Evolutionary conservation across 1,284 basidiomycete species (phyloP), one percentile per base, ranked within the genome.

Genomic region (Naganishia sp.): DNA sequence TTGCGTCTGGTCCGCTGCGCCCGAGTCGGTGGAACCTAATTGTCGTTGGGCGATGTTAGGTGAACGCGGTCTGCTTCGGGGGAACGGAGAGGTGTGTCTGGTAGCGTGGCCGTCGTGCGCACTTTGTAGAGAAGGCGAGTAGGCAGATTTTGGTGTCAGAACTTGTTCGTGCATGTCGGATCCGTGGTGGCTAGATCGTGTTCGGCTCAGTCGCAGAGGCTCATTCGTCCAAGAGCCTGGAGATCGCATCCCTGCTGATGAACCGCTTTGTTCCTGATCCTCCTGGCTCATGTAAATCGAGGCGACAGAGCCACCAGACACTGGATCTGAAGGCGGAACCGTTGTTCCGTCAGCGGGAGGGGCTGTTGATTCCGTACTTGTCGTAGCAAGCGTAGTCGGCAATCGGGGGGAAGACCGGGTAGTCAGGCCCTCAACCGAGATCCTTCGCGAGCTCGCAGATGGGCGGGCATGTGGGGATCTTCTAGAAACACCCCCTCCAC

Each of bases 151-250:
- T n/a, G 57, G 57, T 7, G 57, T 61, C 13, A 61, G 28, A 42
- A 61, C n/a, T n/a, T 61, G 46, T 43, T 61, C 57, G 6, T 50
- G 57, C 21, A 16, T 33, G 23, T 50, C 57, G n/a, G 57, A 61
- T 16, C 48, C 48, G 6, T 36, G 48, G 15, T 50, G 57, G 36
- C 36, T 50, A 9, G 48, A 50, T 16, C 33, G 23, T 6, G 48
- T 50, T 9, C 21, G 18, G 18, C 15, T 43, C 4, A 21, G 13
- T 13, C n/a, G 21, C 21, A 52, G 9, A 21, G 48, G 21, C 16
- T 57, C 46, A 1, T 52, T 44, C 1, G 36, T 21, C 57, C 48
- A 61, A 9, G 46, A 50, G 11, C 33, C 23, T 21, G 49, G 57
- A 6, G 48, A 50, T 2, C 57, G 36, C 7, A 49, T 49, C 5